Conservation (phyloP, 208 protist genomes). For the Wallacemonas sp. region DNA sequence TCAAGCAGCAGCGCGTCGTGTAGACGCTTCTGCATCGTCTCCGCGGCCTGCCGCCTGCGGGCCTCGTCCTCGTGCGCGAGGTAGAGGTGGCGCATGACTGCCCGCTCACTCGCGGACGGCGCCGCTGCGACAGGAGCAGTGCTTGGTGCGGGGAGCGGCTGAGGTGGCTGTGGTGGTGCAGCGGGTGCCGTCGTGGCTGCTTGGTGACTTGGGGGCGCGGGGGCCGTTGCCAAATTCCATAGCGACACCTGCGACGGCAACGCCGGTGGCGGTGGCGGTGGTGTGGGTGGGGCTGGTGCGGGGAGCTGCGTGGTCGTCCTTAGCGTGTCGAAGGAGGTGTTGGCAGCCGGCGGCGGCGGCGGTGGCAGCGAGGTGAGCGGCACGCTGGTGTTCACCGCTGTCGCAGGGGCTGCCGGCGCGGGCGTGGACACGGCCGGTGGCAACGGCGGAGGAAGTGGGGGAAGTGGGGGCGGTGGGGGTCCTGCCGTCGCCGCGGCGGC, state of each 20-base stretch:
- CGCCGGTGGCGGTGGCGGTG: not conserved
- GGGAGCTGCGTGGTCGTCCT: not conserved
- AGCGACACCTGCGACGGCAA: too few relatives aligned
- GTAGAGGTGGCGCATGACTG: conserved; percentile 11
- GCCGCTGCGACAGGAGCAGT: not conserved
- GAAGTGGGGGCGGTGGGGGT: not conserved
- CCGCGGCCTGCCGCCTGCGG: not conserved
- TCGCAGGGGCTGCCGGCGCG: conserved; percentile 15
- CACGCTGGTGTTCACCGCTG: conserved; percentile 14
- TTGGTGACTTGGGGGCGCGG: too few relatives aligned
- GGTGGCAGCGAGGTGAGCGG: not conserved
- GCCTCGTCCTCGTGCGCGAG: conserved; percentile 10
- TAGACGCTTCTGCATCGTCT: not conserved
- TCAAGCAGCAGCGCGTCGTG: not conserved
- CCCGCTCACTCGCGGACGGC: conserved; percentile 2
- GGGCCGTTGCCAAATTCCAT: too few relatives aligned
- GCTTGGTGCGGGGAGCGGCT: too few relatives aligned
- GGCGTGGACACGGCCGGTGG: not conserved
- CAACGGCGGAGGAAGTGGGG: not conserved
- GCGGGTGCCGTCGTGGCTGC: too few relatives aligned
- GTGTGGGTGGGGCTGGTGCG: not conserved
- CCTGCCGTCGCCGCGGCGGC: not conserved
- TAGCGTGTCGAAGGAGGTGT: not conserved
- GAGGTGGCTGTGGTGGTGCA: too few relatives aligned
- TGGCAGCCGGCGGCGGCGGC: not conserved